Evolutionary conservation across 148 eudicot species (phyloP).

Genomic region (Persicaria tinctoria): DNA sequence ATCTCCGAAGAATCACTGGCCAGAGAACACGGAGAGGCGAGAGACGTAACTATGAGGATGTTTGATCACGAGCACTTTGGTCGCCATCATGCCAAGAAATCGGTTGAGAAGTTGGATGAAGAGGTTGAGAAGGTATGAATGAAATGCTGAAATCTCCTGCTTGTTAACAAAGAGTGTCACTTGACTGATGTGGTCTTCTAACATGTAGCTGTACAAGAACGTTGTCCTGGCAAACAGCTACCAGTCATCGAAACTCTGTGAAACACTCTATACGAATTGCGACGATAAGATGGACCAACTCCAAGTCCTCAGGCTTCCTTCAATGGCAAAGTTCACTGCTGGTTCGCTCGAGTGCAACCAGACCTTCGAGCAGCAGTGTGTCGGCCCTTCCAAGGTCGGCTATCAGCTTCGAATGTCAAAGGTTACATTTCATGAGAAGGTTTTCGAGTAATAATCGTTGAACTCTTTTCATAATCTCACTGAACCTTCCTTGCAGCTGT

Average conservation of each 20-base stretch:
- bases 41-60: conserved; percentile 42
- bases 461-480: neutral
- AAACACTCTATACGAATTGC: conserved; percentile 61
- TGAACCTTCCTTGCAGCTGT: conserved; percentile 52
- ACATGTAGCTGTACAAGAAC: conserved; percentile 59
- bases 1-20: conserved; percentile 42
- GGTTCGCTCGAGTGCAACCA: conserved; percentile 87
- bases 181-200: neutral
- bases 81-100: conserved; percentile 83
- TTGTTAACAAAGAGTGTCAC: neutral
- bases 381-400: conserved; percentile 82
- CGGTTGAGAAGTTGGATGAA: conserved; percentile 67
- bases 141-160: neutral
- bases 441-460: conserved; percentile 1
- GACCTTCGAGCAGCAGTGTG: conserved; percentile 70
- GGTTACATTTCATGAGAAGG: conserved; percentile 29
- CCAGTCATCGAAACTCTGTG: conserved; percentile 83
- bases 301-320: conserved; percentile 86
- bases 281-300: conserved; percentile 97
- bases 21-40: conserved; percentile 51
- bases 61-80: conserved; percentile 95
- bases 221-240: conserved; percentile 65
- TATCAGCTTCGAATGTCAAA: conserved; percentile 82
- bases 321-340: conserved; percentile 96
- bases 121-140: conserved; percentile 71